phyloP scores from a whole-genome alignment of 2,329 filamentous ascomycete genomes.

The Claviceps maximensis region DNA sequence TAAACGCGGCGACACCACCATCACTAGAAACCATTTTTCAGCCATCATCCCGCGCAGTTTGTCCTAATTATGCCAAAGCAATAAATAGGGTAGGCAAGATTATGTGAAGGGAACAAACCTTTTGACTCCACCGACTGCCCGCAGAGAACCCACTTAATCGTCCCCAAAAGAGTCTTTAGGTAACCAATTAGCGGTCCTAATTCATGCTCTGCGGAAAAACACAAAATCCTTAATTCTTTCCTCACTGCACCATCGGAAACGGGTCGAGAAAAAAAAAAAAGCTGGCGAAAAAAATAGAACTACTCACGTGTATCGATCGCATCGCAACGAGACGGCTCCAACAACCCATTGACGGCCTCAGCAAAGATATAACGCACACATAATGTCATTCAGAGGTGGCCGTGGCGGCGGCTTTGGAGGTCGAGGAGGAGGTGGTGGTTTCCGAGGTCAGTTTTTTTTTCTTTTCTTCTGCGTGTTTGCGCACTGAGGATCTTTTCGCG shows the following conservation, averaged over 20 bases:
- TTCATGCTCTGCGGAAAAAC: slow-evolving; percentile 5
- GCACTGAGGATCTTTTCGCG: neutral
- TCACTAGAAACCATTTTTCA: neutral
- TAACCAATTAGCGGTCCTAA: slow-evolving; percentile 2
- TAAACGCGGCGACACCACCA: too few species aligned
- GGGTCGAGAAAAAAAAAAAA: slow-evolving; percentile 4
- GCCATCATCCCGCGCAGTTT: neutral
- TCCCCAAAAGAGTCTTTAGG: neutral
- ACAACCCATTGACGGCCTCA: neutral
- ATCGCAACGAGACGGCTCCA: slow-evolving; percentile 1
- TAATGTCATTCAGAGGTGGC: slow-evolving; percentile 12
- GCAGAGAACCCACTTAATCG: neutral
- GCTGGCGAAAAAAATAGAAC: slow-evolving; percentile 2
- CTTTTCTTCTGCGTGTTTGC: neutral
- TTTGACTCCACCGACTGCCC: too few species aligned
- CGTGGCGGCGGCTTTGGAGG: slow-evolving; percentile 11
- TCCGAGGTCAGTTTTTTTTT: slow-evolving; percentile 7
- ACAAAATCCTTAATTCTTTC: slow-evolving; percentile 1
- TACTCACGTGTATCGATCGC: neutral
- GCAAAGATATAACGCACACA: neutral
- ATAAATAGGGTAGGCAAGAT: neutral
- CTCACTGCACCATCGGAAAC: neutral
- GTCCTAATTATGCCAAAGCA: too few species aligned
- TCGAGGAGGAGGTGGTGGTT: slow-evolving; percentile 10
- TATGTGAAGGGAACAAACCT: too few species aligned